These are phyloP conservation scores for Yamadazyma friedrichii DNA, from an alignment of 1,139 yeast genomes.

Conservation along the genomic window DNA sequence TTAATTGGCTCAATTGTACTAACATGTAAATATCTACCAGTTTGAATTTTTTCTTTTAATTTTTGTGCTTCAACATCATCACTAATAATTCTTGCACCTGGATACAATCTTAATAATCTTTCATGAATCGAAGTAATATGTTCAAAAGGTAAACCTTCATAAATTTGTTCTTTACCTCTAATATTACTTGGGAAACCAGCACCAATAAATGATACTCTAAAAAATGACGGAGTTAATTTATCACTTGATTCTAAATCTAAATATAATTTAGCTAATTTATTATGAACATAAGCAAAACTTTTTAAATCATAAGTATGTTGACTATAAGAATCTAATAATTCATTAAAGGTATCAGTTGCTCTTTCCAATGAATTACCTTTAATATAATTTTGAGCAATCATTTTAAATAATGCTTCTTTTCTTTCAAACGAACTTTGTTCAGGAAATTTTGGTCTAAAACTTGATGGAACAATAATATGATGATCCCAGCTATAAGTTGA, in stretches of 20 bases:
- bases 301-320: constrained; percentile 71
- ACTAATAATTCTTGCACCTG: constrained; percentile 75
- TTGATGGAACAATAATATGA: constrained; percentile 53
- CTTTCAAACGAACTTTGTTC: constrained; percentile 79
- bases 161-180: constrained; percentile 74
- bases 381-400: constrained; percentile 70
- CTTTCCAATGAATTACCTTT: constrained; percentile 75
- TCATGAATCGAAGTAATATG: constrained; percentile 83
- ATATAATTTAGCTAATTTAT: constrained; percentile 66
- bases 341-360: constrained; percentile 76
- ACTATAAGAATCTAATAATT: constrained; percentile 73
- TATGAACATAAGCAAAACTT: constrained; percentile 74
- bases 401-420: constrained; percentile 68
- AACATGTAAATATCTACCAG: constrained; percentile 75
- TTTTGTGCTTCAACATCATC: constrained; percentile 63
- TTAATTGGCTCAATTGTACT: constrained; percentile 69
- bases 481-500: constrained; percentile 78
- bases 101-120: constrained; percentile 70
- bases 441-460: constrained; percentile 70
- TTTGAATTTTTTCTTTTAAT: constrained; percentile 49
- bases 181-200: constrained; percentile 79
- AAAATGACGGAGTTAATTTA: constrained; percentile 73
- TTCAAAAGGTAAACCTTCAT: constrained; percentile 86
- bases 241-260: constrained; percentile 68
- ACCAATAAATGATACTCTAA: constrained; percentile 79